Conservation (phyloP, 2,329 filamentous ascomycete genomes). For the Clarireedia sp. region DNA sequence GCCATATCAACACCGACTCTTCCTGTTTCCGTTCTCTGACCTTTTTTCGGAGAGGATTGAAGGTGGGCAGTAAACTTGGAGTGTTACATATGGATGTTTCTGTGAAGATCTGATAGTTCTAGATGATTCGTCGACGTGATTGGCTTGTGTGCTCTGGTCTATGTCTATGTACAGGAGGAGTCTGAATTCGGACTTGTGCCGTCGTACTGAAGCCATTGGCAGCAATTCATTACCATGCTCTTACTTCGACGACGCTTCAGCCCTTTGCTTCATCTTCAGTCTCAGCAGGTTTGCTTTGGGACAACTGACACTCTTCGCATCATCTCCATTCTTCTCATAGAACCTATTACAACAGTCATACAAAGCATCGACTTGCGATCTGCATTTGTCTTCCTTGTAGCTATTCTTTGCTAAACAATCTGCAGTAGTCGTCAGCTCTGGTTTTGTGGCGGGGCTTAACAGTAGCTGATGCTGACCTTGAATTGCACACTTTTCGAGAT, state of each 20-base stretch:
- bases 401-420: constrained; percentile 78
- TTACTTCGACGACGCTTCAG: constrained; percentile 19
- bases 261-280: constrained; percentile 72
- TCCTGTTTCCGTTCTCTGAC: constrained; percentile 63
- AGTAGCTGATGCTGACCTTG: constrained; percentile 53
- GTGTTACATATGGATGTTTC: constrained; percentile 33
- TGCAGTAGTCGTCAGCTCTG: constrained; percentile 30
- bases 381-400: constrained; percentile 80
- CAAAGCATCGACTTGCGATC: constrained; percentile 68
- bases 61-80: constrained; percentile 44
- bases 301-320: constrained; percentile 72
- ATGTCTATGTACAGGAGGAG: background rate
- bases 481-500: constrained; percentile 65
- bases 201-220: background rate
- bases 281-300: constrained; percentile 72
- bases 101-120: background rate
- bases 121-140: background rate
- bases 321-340: constrained; percentile 70
- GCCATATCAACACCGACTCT: constrained; percentile 74
- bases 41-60: constrained; percentile 35
- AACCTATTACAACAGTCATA: constrained; percentile 92
- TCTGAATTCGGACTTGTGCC: too few relatives aligned
- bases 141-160: background rate
- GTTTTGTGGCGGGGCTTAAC: background rate
- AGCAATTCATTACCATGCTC: background rate